phyloP scores from a whole-genome alignment of 2,329 filamentous ascomycete genomes.

The Zymoseptoria crescenta region DNA sequence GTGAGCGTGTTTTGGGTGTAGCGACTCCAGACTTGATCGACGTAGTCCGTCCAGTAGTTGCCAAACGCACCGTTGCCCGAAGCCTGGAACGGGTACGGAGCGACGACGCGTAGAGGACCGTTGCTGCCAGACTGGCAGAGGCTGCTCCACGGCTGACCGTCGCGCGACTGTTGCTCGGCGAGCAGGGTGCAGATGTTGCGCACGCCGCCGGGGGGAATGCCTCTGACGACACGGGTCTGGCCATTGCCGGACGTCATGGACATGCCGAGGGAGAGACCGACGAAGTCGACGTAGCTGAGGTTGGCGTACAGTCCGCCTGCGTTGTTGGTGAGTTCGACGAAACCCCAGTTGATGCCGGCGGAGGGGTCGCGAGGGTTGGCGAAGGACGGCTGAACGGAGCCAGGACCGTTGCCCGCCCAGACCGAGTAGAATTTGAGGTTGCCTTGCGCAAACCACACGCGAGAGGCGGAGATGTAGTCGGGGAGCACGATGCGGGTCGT shows the following conservation, averaged over 20 bases:
- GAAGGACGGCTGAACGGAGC: constrained; percentile 44
- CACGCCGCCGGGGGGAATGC: constrained; percentile 51
- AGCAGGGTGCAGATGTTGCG: constrained; percentile 48
- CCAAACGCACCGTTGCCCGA: constrained; percentile 40
- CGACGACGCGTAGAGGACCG: constrained; percentile 34
- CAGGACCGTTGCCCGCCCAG: constrained; percentile 23
- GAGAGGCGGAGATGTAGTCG: constrained; percentile 35
- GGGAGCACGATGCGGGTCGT: constrained; percentile 42
- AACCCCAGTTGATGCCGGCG: constrained; percentile 35
- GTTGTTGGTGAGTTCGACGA: constrained; percentile 41
- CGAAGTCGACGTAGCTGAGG: constrained; percentile 25
- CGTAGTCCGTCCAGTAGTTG: constrained; percentile 45
- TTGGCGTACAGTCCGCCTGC: constrained; percentile 38
- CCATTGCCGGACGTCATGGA: constrained; percentile 45
- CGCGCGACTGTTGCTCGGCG: constrained; percentile 45
- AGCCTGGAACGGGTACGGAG: constrained; percentile 36
- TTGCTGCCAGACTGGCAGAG: constrained; percentile 43
- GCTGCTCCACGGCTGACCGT: constrained; percentile 55
- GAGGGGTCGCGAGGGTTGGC: constrained; percentile 33
- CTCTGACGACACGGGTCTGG: constrained; percentile 44
- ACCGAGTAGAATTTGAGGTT: constrained; percentile 39
- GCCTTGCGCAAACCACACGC: constrained; percentile 42
- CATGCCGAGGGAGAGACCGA: constrained; percentile 44
- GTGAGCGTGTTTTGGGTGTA: constrained; percentile 42
- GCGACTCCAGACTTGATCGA: constrained; percentile 44